phyloP scores from a whole-genome alignment of 2,329 filamentous ascomycete species.

The Sclerotinia sclerotiorum region DNA sequence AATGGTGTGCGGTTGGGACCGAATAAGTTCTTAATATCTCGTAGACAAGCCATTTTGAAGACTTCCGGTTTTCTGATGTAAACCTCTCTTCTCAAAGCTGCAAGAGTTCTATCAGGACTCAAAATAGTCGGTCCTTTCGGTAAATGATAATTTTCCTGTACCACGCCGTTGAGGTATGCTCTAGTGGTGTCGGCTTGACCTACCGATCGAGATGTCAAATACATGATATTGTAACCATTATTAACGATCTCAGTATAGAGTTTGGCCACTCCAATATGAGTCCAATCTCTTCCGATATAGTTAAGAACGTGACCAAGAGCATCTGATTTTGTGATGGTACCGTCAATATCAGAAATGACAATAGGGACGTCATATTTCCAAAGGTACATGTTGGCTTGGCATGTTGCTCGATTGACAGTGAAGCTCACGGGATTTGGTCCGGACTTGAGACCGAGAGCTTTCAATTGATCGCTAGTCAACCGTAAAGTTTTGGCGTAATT shows the following conservation, averaged over 20 bases:
- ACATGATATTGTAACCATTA: constrained; percentile 99
- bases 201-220: constrained; percentile 89
- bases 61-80: constrained; percentile 96
- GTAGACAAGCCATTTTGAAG: constrained; percentile 98
- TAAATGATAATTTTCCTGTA: constrained; percentile 81
- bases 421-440: constrained; percentile 96
- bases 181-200: constrained; percentile 90
- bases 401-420: constrained; percentile 92
- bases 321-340: constrained; percentile 97
- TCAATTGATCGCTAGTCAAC: constrained; percentile 92
- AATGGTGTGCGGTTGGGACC: constrained; percentile 77
- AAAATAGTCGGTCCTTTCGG: constrained; percentile 92
- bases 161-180: constrained; percentile 83
- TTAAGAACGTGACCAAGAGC: constrained; percentile 91
- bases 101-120: constrained; percentile 91
- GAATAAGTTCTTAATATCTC: constrained; percentile 90
- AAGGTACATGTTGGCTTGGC: constrained; percentile 87
- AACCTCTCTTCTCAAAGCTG: constrained; percentile 85
- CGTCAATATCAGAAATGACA: constrained; percentile 97
- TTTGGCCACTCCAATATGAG: constrained; percentile 93
- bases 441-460: constrained; percentile 74
- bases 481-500: constrained; percentile 97
- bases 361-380: constrained; percentile 92
- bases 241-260: constrained; percentile 92
- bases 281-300: constrained; percentile 98